phyloP scores from a whole-genome alignment of 2,329 filamentous ascomycete species.

The Pseudocercospora pini-densiflorae region DNA sequence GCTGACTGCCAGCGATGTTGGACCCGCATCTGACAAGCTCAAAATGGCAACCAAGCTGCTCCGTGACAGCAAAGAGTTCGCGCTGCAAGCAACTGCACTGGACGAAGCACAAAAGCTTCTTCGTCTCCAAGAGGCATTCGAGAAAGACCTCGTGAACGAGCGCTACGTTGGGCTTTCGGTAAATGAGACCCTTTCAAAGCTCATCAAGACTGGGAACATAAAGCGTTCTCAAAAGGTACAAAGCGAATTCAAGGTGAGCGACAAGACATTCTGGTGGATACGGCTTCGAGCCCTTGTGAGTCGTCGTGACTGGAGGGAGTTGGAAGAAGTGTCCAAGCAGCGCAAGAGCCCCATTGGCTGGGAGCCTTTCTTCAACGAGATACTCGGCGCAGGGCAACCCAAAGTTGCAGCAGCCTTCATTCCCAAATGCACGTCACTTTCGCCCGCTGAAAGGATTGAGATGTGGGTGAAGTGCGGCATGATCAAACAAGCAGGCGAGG shows the following conservation, averaged over 20 bases:
- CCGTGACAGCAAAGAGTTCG: slow-evolving; percentile 78
- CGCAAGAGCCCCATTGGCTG: slow-evolving; percentile 93
- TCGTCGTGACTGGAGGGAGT: slow-evolving; percentile 87
- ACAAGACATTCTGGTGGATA: slow-evolving; percentile 87
- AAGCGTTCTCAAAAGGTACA: slow-evolving; percentile 87
- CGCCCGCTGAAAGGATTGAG: slow-evolving; percentile 71
- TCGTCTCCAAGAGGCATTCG: slow-evolving; percentile 83
- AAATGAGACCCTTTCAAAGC: slow-evolving; percentile 89
- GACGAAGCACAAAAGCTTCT: slow-evolving; percentile 81
- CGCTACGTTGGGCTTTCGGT: slow-evolving; percentile 79
- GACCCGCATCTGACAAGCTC: slow-evolving; percentile 80
- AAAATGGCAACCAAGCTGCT: slow-evolving; percentile 84
- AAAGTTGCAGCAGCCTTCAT: slow-evolving; percentile 83
- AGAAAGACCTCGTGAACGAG: slow-evolving; percentile 70
- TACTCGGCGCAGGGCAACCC: slow-evolving; percentile 85
- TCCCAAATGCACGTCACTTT: slow-evolving; percentile 78
- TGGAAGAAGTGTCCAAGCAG: slow-evolving; percentile 79
- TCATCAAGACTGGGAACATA: slow-evolving; percentile 79
- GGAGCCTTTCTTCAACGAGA: slow-evolving; percentile 95
- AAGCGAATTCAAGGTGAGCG: slow-evolving; percentile 88
- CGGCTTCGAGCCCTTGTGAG: slow-evolving; percentile 86
- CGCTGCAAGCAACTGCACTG: slow-evolving; percentile 73
- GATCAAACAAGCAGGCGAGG: slow-evolving; percentile 85
- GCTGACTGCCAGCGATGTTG: slow-evolving; percentile 70
- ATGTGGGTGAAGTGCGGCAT: slow-evolving; percentile 99